phyloP scores from a whole-genome alignment of 768 basidiomycete genomes.

The Kwoniella europaea region DNA sequence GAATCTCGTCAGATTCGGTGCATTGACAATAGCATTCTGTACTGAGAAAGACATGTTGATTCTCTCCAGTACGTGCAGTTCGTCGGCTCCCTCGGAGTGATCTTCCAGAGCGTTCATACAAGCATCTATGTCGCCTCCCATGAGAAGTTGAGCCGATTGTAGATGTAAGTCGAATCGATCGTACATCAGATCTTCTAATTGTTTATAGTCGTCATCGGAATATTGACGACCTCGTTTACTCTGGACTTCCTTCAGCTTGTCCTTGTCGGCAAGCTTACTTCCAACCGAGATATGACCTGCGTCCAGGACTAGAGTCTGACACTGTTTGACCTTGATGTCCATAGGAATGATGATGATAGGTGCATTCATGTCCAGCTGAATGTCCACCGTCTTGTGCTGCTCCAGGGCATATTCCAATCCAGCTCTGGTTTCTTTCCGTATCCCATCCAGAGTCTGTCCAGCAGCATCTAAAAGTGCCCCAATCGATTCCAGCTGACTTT shows the following conservation, averaged over 20 bases:
- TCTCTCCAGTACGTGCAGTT: constrained; percentile 86
- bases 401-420: constrained; percentile 92
- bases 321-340: constrained; percentile 74
- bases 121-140: constrained; percentile 79
- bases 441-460: constrained; percentile 87
- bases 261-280: constrained; percentile 85
- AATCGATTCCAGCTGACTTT: constrained; percentile 92
- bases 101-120: constrained; percentile 79
- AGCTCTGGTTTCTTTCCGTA: constrained; percentile 90
- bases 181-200: constrained; percentile 91
- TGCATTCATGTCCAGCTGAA: constrained; percentile 95
- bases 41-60: constrained; percentile 87
- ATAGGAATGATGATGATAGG: constrained; percentile 97
- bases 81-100: constrained; percentile 61
- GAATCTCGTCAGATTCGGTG: constrained; percentile 79
- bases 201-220: constrained; percentile 80
- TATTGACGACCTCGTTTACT: constrained; percentile 83
- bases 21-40: constrained; percentile 88
- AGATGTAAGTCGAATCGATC: constrained; percentile 83
- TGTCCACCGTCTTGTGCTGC: constrained; percentile 90
- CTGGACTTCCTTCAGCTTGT: constrained; percentile 74
- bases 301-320: constrained; percentile 88
- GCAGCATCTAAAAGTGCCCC: constrained; percentile 89
- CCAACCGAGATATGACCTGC: constrained; percentile 95
- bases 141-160: constrained; percentile 85